Evolutionary conservation across 306 rosid genomes (phyloP), one percentile per base, ranked within the genome.

Genomic region (Echinosophora koreensis): DNA sequence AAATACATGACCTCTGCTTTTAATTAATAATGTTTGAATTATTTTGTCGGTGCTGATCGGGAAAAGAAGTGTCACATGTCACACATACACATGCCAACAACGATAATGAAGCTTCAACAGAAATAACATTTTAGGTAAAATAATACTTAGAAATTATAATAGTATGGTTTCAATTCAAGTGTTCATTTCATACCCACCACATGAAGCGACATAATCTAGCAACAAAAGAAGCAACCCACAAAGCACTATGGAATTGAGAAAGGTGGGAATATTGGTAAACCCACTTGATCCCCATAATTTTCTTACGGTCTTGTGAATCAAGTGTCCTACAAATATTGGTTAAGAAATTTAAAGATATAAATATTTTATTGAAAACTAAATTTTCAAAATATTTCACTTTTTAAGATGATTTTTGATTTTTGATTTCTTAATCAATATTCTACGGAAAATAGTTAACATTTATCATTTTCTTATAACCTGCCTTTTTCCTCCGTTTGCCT

Each of bases 161-260:
- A 12, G 56, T 10, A 57, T 38, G 51, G 76, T 74, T 52, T 18
- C 12, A 60, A 35, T 52, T 18, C 12, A 60, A 35, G 42, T 65
- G 49, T 37, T 78, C 12, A 39, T 27, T 18, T 14, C 39, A 65
- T 57, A 76, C 81, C 82, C 70, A 77, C 60, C 77, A 16, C 16
- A 12, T 41, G 61, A 77, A 60, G 74, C 85, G 74, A 84, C 74
- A 39, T 41, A 68, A 81, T 77, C 76, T 81, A 81, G 81, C 83
- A 81, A 84, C 77, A 66, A 76, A 42, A 30, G 80, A 38, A 32
- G 76, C 4, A 50, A 76, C 41, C 38, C 74, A 78, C 55, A 57
- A 69, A 14, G 30, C 70, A 78, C 38, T 52, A 22, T 22, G 22
- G 22, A 22, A 0, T 22, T 44, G 64, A 15, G 10, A 76, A 55